These are phyloP conservation scores for Chytridium lagenaria DNA, from an alignment of 371 early-diverging fungal genomes.

Conservation along the genomic window DNA sequence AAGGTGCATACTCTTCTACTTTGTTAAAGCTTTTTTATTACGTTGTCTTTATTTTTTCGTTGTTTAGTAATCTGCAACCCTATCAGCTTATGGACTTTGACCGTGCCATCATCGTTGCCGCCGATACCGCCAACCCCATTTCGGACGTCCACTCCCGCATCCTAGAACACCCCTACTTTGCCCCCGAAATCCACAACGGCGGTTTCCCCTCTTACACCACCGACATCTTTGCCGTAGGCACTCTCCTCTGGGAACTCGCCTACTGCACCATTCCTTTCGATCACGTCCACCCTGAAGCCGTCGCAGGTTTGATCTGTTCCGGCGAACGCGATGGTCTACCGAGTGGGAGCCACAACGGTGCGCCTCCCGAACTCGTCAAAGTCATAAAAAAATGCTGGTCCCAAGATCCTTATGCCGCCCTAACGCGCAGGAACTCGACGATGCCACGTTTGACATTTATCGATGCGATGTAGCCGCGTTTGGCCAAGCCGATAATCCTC, in stretches of 20 bases:
- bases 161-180: slow-evolving; percentile 3
- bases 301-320: background rate
- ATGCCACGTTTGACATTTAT: background rate
- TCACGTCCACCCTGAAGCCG: background rate
- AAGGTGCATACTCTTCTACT: too few relatives aligned
- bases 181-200: slow-evolving; percentile 9
- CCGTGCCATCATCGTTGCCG: background rate
- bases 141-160: background rate
- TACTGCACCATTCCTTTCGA: slow-evolving; percentile 6
- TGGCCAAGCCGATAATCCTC: background rate
- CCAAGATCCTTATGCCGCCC: background rate
- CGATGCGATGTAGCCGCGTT: background rate
- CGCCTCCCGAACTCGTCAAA: background rate
- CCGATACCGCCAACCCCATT: background rate
- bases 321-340: slow-evolving; percentile 6
- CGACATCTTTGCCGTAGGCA: slow-evolving; percentile 20
- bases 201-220: background rate
- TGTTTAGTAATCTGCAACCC: background rate
- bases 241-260: slow-evolving; percentile 18
- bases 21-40: too few relatives aligned
- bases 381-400: slow-evolving; percentile 3
- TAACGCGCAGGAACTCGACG: background rate
- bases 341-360: background rate
- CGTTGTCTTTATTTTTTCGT: too few relatives aligned
- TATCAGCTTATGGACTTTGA: slow-evolving; percentile 24